A percentile compares a stretch with the other conserved stretches of the same genome.
Conservation (phyloP, 345 rosid species). For the Eucalyptus coolabah region DNA sequence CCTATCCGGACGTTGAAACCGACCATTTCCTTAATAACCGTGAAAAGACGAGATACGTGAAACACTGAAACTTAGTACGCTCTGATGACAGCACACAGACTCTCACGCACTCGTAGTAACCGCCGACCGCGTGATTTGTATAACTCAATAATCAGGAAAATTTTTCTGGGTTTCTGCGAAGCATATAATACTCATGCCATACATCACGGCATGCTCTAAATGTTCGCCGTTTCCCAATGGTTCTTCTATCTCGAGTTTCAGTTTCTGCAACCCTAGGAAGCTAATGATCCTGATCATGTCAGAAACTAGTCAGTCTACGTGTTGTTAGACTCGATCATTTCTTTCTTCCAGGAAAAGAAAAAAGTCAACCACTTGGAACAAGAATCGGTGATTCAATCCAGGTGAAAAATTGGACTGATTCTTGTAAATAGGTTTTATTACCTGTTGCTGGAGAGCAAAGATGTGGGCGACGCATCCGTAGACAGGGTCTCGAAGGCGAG, state of each 20-base stretch:
- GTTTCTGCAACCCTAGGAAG: not conserved
- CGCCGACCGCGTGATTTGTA: not conserved
- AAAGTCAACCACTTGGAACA: not conserved
- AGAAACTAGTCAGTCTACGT: not conserved
- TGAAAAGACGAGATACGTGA: not conserved
- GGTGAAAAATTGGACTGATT: not conserved
- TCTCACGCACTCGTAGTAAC: not conserved
- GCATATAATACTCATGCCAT: not conserved
- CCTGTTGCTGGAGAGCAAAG: slow-evolving; percentile 74
- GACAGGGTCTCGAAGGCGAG: slow-evolving; percentile 90
- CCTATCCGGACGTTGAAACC: not conserved
- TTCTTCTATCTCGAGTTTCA: not conserved
- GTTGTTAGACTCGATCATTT: not conserved
- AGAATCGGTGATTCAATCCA: slow-evolving; percentile 17
- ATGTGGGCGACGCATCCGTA: slow-evolving; percentile 94
- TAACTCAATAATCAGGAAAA: not conserved
- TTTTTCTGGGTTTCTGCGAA: not conserved
- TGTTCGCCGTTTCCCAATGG: not conserved
- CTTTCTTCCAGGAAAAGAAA: not conserved
- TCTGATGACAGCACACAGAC: not conserved
- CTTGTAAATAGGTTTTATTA: not conserved
- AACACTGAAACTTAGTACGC: not conserved
- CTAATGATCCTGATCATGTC: not conserved
- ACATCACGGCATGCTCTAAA: not conserved
- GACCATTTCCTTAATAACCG: not conserved